Evolutionary conservation across 2,329 filamentous ascomycete species (phyloP).

Genomic region (Ambrosiella xylebori): DNA sequence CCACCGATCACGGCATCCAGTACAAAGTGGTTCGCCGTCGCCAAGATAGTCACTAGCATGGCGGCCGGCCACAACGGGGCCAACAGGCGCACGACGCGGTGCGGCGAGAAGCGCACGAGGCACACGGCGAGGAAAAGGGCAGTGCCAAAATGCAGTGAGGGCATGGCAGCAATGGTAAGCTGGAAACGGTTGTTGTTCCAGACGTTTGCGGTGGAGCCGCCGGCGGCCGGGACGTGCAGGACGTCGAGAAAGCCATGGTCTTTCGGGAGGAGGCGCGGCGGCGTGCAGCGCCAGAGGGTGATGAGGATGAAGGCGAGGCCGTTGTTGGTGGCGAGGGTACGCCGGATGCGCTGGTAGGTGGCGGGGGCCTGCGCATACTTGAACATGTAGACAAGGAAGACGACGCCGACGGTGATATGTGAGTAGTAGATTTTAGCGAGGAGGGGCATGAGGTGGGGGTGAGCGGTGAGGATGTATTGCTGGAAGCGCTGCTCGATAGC

Average conservation of each 20-base stretch:
- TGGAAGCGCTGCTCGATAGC: conserved; percentile 26
- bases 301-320: conserved; percentile 30
- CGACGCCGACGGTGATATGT: conserved; percentile 28
- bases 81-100: conserved; percentile 20
- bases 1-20: conserved; percentile 22
- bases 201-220: conserved; percentile 16
- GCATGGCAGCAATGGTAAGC: conserved; percentile 32
- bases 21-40: conserved; percentile 25
- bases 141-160: conserved; percentile 30
- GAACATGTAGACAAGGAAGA: conserved; percentile 31
- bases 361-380: conserved; percentile 23
- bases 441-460: conserved; percentile 22
- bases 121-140: conserved; percentile 22
- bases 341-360: conserved; percentile 26
- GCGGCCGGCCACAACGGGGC: conserved; percentile 26
- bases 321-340: conserved; percentile 31
- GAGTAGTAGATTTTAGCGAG: conserved; percentile 28
- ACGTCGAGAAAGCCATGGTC: conserved; percentile 31
- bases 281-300: conserved; percentile 29
- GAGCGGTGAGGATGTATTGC: conserved; percentile 21
- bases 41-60: conserved; percentile 26
- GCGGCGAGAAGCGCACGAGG: conserved; percentile 24
- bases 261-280: conserved; percentile 29
- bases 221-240: conserved; percentile 20
- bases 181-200: conserved; percentile 31